Conservation (phyloP, 2,329 filamentous ascomycete species). For the Fusarium paranaense region DNA sequence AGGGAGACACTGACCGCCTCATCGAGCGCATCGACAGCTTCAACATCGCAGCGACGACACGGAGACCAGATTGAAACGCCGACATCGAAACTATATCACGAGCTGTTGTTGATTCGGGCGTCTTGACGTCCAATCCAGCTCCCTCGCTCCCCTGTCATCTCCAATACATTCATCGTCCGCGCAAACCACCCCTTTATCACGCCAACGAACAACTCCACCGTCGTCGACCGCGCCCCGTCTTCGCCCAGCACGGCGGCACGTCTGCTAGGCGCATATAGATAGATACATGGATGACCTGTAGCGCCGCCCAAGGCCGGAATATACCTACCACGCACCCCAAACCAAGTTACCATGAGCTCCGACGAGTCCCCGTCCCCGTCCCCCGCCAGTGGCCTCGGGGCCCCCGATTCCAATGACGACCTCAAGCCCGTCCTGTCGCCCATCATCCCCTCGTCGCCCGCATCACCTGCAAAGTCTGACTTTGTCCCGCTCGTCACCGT, state of each 20-base stretch:
- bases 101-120: constrained; percentile 10
- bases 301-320: constrained; percentile 24
- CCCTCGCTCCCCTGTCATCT: background rate
- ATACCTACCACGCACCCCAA: background rate
- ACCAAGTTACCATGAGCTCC: constrained; percentile 43
- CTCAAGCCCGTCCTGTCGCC: constrained; percentile 48
- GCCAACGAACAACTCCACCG: constrained; percentile 9
- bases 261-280: constrained; percentile 24
- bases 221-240: background rate
- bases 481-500: constrained; percentile 80
- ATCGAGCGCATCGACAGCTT: constrained; percentile 6
- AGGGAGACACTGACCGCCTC: constrained; percentile 12
- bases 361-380: constrained; percentile 40
- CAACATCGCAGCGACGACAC: background rate
- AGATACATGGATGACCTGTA: constrained; percentile 40
- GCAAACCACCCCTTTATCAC: constrained; percentile 17
- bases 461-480: constrained; percentile 48
- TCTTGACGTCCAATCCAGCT: constrained; percentile 22
- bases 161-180: constrained; percentile 9
- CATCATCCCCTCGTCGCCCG: constrained; percentile 47
- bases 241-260: constrained; percentile 5
- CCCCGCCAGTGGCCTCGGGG: constrained; percentile 34
- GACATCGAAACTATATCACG: background rate
- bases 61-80: background rate
- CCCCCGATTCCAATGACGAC: constrained; percentile 38